Base-by-base conservation (phyloP, 2,329 filamentous ascomycete genomes). In the Trichoderma gracile region DNA sequence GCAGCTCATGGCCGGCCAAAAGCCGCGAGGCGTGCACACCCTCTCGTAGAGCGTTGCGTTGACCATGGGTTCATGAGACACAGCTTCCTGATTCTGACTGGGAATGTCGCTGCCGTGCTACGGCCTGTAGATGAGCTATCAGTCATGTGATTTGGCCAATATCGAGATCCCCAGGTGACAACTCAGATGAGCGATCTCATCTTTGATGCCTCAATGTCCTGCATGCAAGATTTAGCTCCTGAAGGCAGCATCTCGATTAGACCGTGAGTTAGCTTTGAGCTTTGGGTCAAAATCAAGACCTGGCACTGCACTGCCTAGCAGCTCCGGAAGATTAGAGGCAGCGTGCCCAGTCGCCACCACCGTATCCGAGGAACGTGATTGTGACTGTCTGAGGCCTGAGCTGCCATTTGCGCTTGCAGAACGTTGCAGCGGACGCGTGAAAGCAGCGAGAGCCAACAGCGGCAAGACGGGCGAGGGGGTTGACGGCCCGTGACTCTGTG, bases 61-160 rank as follows among this genome's bases (percentile, higher is more conserved):
- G 33, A 43, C 45, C 47, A 52, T 52, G 49, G 27, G 21, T 21
- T n/a, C 8, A n/a, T 14, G 25, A 5, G 27, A 27, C 3, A 43
- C 21, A 56, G 40, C 52, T 63, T 63, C 46, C 57, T 30, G 40
- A 54, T 54, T 53, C 25, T 30, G 45, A 30, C 45, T 54, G 62
- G 55, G 46, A 38, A 64, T 33, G 15, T 21, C 38, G 8, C 49
- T n/a, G 40, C 19, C 17, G 42, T 47, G 40, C 15, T 23, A 42
- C 30, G 25, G 38, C 47, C 17, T 17, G 27, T 52, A 25, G 25
- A 21, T 30, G 10, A 15, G 6, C 4, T 42, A 21, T 40, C 23
- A 12, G n/a, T 42, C 33, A 43, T 43, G 45, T 43, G 57, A 43
- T 43, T 42, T 30, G 30, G 10, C 6, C 21, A 8, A 10, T 14